These are phyloP conservation scores for Musa balbisiana DNA, from an alignment of 202 grass and related monocot genomes.

Conservation along the genomic window DNA sequence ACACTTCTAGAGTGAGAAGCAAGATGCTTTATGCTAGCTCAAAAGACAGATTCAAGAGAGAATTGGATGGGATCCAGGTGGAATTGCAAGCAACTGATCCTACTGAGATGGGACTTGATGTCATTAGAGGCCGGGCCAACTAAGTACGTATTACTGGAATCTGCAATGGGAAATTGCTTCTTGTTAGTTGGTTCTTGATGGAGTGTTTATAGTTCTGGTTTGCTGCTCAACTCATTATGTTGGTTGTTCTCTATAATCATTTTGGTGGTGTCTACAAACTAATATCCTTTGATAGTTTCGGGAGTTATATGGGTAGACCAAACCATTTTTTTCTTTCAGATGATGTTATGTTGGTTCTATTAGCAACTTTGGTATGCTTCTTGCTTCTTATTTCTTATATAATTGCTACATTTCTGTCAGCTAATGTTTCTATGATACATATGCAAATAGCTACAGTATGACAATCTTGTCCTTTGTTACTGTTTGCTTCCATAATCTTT, in stretches of 20 bases:
- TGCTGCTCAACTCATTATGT: conserved; percentile 3
- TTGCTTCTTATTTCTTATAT: background rate
- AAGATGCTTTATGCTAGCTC: conserved; percentile 61
- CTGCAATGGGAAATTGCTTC: background rate
- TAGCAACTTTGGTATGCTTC: background rate
- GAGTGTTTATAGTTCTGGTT: background rate
- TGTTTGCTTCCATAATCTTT: too few species aligned
- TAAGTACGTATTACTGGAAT: conserved; percentile 2
- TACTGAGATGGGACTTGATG: conserved; percentile 36
- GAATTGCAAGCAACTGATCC: conserved; percentile 46
- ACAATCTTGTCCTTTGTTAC: too few species aligned
- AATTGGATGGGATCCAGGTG: conserved; percentile 46
- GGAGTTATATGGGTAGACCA: background rate
- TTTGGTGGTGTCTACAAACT: background rate
- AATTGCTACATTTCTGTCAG: too few species aligned
- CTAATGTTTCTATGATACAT: too few species aligned
- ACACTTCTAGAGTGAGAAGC: conserved; percentile 38
- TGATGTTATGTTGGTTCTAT: background rate
- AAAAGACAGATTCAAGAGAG: conserved; percentile 40
- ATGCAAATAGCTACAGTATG: too few species aligned
- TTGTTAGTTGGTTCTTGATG: background rate
- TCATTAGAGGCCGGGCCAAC: conserved; percentile 33
- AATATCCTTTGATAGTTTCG: background rate
- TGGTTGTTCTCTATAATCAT: background rate
- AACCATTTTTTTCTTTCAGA: background rate